Evolutionary conservation across 2,329 filamentous ascomycete species (phyloP).

Genomic region (Neonectria faginata): DNA sequence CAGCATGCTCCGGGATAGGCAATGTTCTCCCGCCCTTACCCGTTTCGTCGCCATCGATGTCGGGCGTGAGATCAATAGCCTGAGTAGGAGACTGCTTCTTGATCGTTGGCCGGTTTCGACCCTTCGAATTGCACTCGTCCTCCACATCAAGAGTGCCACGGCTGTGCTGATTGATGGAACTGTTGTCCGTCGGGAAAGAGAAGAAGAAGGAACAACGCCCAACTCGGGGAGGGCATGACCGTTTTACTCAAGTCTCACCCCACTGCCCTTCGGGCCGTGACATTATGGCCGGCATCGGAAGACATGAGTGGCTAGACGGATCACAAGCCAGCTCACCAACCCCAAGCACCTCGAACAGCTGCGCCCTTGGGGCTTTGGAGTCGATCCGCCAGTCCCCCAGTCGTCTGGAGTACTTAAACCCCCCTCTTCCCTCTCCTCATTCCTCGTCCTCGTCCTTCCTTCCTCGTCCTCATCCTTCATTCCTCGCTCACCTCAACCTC

Average conservation of each 20-base stretch:
- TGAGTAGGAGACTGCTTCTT: too few species aligned
- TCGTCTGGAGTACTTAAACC: neutral
- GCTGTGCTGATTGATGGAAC: too few species aligned
- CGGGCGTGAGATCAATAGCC: too few species aligned
- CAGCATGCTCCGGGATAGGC: too few species aligned
- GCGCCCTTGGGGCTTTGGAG: neutral
- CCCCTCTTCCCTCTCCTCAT: neutral
- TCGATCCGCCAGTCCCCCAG: neutral
- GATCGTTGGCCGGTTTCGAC: too few species aligned
- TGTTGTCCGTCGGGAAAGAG: neutral
- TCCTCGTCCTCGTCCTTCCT: too few species aligned
- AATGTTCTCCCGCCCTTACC: too few species aligned
- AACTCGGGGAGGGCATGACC: conserved; percentile 1
- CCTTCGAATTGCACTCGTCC: too few species aligned
- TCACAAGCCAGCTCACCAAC: neutral
- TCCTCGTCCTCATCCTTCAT: neutral
- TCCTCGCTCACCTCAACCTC: neutral
- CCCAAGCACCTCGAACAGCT: neutral
- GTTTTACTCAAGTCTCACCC: conserved; percentile 5
- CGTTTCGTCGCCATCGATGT: too few species aligned
- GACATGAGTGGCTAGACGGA: neutral
- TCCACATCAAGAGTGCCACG: too few species aligned
- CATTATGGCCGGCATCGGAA: conserved; percentile 6
- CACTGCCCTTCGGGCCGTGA: neutral
- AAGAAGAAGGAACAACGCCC: conserved; percentile 4